Base-by-base conservation (phyloP, 768 basidiomycete species). In the Vararia minispora region DNA sequence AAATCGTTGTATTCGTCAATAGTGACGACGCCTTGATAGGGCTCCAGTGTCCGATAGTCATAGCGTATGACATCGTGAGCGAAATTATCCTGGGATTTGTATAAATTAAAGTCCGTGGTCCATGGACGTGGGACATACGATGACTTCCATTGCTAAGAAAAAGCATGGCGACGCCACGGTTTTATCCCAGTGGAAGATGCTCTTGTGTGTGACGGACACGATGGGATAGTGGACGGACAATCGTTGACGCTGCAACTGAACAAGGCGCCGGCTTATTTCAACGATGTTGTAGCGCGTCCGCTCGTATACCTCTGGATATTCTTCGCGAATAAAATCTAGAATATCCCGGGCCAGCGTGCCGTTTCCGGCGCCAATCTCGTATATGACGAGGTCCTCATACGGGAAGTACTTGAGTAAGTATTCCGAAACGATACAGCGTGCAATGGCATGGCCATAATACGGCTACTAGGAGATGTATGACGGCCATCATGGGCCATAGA, bases 331-430 rank as follows among this genome's bases (percentile, higher is more conserved):
- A 51, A 76, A 86, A 55, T 87, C 71, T 40, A 99, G 77, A 37
- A 95, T 77, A 55, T 97, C 82, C 58, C 74, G 62, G 22, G 94
- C 92, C 40, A 99, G 69, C 1, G 94, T 94, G 10, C 95, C 95
- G 52, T 99, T 99, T 28, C 95, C 95, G 2, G 91, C 95, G 25
- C 95, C 95, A 50, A 99, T 83, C 59, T 99, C 95, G 65, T 97
- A 98, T 37, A 99, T 79, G 45, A 86, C 74, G 47, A 98, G 79
- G 57, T 95, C 91, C 60, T 95, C 83, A 54, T 97, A 94, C 1
- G 94, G 94, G 58, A 88, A 98, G 55, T 90, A 84, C 54, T 91
- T 90, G 45, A 91, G 72, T 52, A 95, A 75, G 60, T 99, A 97
- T 49, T 92, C 85, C 1, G 85, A 79, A 16, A 88, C 79, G 23